A percentile compares a stretch with the other conserved stretches of the same genome.
Conservation (phyloP, 495 filamentous ascomycete genomes). For the Talaromyces borbonicus region DNA sequence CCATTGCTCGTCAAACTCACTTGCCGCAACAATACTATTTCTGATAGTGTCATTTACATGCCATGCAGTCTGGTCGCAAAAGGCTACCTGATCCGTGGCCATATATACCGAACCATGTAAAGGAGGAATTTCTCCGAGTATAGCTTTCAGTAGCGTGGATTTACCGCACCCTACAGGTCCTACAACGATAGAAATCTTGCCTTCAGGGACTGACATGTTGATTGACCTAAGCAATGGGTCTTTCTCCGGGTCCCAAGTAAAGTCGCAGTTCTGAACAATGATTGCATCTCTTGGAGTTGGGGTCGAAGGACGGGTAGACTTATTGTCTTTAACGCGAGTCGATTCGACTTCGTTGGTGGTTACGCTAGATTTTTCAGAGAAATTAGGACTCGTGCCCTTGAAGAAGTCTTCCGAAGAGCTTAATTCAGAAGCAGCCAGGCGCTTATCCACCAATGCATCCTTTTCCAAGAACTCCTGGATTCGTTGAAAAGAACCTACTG, state of each 20-base stretch:
- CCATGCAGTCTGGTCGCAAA: conserved; percentile 44
- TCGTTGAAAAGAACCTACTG: conserved; percentile 46
- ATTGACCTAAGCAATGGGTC: conserved; percentile 32
- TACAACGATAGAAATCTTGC: conserved; percentile 20
- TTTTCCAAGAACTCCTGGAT: conserved; percentile 50
- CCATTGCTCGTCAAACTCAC: conserved; percentile 43
- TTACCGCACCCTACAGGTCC: conserved; percentile 22
- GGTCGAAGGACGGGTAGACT: not conserved
- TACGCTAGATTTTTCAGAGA: conserved; percentile 6
- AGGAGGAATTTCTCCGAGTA: conserved; percentile 25
- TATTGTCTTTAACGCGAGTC: not conserved
- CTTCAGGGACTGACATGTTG: conserved; percentile 28
- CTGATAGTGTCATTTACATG: conserved; percentile 49
- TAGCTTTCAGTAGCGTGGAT: conserved; percentile 19
- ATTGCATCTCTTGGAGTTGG: conserved; percentile 16
- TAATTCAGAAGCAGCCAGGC: conserved; percentile 3
- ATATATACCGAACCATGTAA: conserved; percentile 31
- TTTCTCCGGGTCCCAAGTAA: conserved; percentile 42
- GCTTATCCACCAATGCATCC: conserved; percentile 20
- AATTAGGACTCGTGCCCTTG: not conserved
- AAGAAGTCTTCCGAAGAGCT: conserved; percentile 1
- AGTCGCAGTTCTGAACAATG: conserved; percentile 36
- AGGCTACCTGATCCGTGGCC: conserved; percentile 33
- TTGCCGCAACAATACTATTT: conserved; percentile 47
- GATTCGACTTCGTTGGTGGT: not conserved